phyloP scores from a whole-genome alignment of 306 rosid genomes.

The Styphnolobium japonicum region DNA sequence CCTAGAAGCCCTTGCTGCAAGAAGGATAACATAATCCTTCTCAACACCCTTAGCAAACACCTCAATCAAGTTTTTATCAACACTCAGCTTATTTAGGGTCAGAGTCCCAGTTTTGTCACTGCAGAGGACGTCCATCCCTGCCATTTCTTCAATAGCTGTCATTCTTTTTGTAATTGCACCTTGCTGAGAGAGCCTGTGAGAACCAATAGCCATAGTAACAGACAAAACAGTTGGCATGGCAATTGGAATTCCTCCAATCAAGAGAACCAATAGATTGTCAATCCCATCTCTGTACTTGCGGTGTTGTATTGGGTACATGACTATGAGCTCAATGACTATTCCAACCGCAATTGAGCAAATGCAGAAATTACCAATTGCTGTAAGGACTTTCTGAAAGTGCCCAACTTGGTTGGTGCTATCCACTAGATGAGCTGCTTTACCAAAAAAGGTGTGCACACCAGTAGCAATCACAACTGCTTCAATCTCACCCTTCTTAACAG shows the following conservation, averaged over 20 bases:
- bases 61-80: slow-evolving; percentile 79
- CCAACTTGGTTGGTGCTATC: slow-evolving; percentile 99
- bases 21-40: slow-evolving; percentile 81
- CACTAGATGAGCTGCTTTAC: slow-evolving; percentile 96
- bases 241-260: slow-evolving; percentile 99
- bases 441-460: slow-evolving; percentile 98
- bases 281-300: slow-evolving; percentile 91
- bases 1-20: slow-evolving; percentile 98
- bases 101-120: slow-evolving; percentile 99
- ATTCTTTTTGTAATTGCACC: slow-evolving; percentile 97
- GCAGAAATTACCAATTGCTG: slow-evolving; percentile 97
- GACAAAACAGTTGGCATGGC: slow-evolving; percentile 99
- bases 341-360: slow-evolving; percentile 94
- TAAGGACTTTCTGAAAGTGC: slow-evolving; percentile 97
- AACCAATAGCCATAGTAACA: slow-evolving; percentile 99
- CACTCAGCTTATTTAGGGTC: slow-evolving; percentile 82
- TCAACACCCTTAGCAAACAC: slow-evolving; percentile 89
- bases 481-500: slow-evolving; percentile 95
- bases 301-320: slow-evolving; percentile 92
- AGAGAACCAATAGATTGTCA: slow-evolving; percentile 90
- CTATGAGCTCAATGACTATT: slow-evolving; percentile 68
- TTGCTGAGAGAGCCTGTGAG: slow-evolving; percentile 96
- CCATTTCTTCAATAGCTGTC: slow-evolving; percentile 99
- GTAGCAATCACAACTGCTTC: slow-evolving; percentile 99
- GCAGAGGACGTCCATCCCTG: slow-evolving; percentile 99